Base-by-base conservation (phyloP, 2,329 filamentous ascomycete species). In the Alternaria alternata region DNA sequence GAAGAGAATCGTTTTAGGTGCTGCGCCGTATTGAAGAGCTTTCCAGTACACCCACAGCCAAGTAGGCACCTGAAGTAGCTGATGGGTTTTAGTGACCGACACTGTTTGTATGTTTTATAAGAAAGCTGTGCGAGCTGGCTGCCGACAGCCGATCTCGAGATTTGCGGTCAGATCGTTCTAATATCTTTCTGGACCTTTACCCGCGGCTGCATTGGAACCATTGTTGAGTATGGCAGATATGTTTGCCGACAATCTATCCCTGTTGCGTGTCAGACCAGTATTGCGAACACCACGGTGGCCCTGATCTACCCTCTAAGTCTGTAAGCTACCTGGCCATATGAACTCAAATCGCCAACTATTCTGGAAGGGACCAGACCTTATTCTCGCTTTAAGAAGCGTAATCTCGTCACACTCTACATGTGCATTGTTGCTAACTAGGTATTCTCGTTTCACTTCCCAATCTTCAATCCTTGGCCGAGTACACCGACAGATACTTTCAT, bases 161-260 rank as follows among this genome's bases (percentile, higher is more conserved):
- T 44, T 22, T 24, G 20, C 42, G 26, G 26, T 1, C 1, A 44
- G 42, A 44, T 28, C 42, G 42, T 24, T n/a, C 26, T 26, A 44
- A 44, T 22, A n/a, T 24, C 22, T 28, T 44, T 44, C 26, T 24
- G 42, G 26, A 24, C 42, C 22, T 44, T 44, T 24, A 26, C 42
- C 42, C 24, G 42, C 42, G 42, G 42, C n/a, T 44, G 42, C 24
- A 26, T 26, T 26, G 24, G n/a, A 46, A 26, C 18, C 43, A 30
- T 46, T 46, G 43, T 46, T 46, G 43, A 46, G 43, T 46, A 30
- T 46, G 26, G 43, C 24, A 46, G 24, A 26, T n/a, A 46, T 26
- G n/a, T 18, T 28, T 46, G 24, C 24, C 43, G 43, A 46, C 30
- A 26, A 46, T 46, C 43, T n/a, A 46, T 46, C 9, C 43, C 43